Base-by-base conservation (phyloP, 192 early-diverging fungal genomes). In the Glomus cerebriforme region DNA sequence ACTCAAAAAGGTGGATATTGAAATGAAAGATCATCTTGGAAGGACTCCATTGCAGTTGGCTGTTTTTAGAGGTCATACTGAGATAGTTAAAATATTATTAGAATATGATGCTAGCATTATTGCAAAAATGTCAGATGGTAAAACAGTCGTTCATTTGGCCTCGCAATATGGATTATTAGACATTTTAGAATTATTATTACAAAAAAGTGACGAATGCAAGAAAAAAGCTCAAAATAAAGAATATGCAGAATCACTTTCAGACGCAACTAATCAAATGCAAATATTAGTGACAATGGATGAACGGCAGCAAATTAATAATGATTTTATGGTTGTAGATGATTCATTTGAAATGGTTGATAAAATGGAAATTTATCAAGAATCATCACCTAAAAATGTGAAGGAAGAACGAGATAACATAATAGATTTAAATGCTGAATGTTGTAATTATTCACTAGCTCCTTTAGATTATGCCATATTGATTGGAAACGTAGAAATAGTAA, bases 11-110 rank as follows among this genome's bases (percentile, higher is more conserved):
- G 39, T 12, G 10, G 47, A 73, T 59, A 15, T 73, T 26, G 34
- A 73, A 2, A 49, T 49, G 4, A 39, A 49, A 32, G 72, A 73
- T 59, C 29, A 58, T 59, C 29, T 73, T 54, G 72, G 72, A 58
- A 73, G 72, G 59, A 73, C 72, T 3, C 72, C 72, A 17, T 58
- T 73, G 10, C 72, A 73, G 59, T 73, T 73, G 8, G 72, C 72
- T 31, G 49, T 73, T 27, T 8, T 73, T 1, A 49, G 72, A 24
- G 49, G 49, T 22, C 43, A 58, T 73, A 54, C 29, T 2, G 54
- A 29, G 5, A 10, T 29, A 29, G 72, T 73, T 26, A 7, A 27
- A 31, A 7, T 59, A 59, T 59, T 73, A 32, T 26, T 73, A 34
- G 12, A 73, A 24, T 19, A 31, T 59, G 72, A 31, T 32, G 72